Conservation (phyloP, 148 eudicot species). For the Simmondsia chinensis region DNA sequence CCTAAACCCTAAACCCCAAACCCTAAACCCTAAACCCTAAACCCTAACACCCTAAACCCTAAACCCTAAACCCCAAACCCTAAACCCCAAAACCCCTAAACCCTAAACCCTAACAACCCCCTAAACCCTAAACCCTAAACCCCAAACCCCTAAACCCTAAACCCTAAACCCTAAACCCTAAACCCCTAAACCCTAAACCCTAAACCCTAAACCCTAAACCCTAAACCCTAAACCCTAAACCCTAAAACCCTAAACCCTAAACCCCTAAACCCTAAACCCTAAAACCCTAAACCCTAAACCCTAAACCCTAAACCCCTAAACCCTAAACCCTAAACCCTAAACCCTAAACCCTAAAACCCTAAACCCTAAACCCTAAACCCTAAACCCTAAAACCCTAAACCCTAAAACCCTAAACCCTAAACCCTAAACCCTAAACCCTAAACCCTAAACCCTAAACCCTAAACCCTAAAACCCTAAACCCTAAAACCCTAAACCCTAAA, state of each 20-base stretch:
- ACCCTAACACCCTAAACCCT: too few species aligned
- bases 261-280: slow-evolving; percentile 1
- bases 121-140: too few species aligned
- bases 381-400: slow-evolving; percentile 5
- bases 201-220: slow-evolving; percentile 8
- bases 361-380: slow-evolving; percentile 6
- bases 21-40: slow-evolving; percentile 8
- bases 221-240: slow-evolving; percentile 10
- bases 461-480: slow-evolving; percentile 5
- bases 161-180: too few species aligned
- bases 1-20: slow-evolving; percentile 10
- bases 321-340: slow-evolving; percentile 12
- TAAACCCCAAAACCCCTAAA: too few species aligned
- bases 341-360: slow-evolving; percentile 3
- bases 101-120: too few species aligned
- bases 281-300: background rate
- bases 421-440: slow-evolving; percentile 12
- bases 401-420: slow-evolving; percentile 11
- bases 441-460: slow-evolving; percentile 7
- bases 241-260: too few species aligned
- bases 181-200: too few species aligned
- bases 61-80: too few species aligned
- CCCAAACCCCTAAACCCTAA: too few species aligned
- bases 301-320: too few species aligned
- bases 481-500: slow-evolving; percentile 4